Evolutionary conservation across 1,284 basidiomycete genomes (phyloP).

Genomic region (Cutaneotrichosporon mucoides): DNA sequence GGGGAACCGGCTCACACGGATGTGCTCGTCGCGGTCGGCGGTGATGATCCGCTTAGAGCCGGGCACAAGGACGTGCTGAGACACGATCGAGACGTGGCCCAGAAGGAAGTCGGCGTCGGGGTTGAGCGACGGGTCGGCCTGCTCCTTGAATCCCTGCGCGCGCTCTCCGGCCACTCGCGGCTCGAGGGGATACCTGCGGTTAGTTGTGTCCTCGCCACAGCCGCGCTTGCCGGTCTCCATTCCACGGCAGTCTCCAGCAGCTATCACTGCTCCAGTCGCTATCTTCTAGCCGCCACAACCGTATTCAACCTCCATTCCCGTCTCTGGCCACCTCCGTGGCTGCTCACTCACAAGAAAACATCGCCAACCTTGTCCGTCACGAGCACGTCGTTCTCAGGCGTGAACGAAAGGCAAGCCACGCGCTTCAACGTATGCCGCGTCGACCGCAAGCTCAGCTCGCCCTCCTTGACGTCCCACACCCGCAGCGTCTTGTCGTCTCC

Average conservation of each 20-base stretch:
- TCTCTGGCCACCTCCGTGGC: not conserved
- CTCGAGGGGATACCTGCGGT: conserved; percentile 51
- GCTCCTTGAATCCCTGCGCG: conserved; percentile 53
- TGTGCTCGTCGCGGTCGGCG: conserved; percentile 87
- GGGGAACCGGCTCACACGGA: conserved; percentile 84
- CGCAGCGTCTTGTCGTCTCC: conserved; percentile 76
- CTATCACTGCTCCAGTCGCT: no score
- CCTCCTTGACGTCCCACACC: conserved; percentile 59
- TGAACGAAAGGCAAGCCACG: conserved; percentile 26
- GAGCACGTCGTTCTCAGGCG: conserved; percentile 26
- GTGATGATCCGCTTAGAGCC: conserved; percentile 74
- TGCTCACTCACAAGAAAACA: conserved; percentile 31
- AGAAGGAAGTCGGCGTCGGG: conserved; percentile 41
- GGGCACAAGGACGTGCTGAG: conserved; percentile 61
- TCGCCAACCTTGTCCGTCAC: conserved; percentile 47
- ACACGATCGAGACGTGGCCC: conserved; percentile 78
- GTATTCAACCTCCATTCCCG: no score
- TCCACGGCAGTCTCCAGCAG: no score
- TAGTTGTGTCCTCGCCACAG: not conserved
- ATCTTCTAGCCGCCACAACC: no score
- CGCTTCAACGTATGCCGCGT: conserved; percentile 22
- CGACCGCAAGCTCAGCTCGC: conserved; percentile 3
- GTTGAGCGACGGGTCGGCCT: conserved; percentile 63
- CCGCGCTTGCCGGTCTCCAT: no score
- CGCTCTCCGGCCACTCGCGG: conserved; percentile 54